phyloP scores from a whole-genome alignment of 768 basidiomycete species.

The Trametes cubensis region DNA sequence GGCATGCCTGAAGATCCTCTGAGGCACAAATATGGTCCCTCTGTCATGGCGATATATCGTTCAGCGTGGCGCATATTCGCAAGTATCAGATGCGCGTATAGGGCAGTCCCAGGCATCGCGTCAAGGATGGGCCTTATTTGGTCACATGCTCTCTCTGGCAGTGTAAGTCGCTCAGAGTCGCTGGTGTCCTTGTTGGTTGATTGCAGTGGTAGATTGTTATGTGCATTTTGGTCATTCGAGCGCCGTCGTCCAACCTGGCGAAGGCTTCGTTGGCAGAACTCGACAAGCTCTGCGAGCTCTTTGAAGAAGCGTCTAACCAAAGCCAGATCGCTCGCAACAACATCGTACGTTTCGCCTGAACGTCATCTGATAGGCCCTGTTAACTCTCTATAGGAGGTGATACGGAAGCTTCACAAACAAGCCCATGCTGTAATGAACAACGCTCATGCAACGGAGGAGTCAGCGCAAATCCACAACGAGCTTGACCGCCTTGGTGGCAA shows the following conservation, averaged over 20 bases:
- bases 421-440: slow-evolving; percentile 35
- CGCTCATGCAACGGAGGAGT: slow-evolving; percentile 14
- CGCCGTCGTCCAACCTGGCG: slow-evolving; percentile 41
- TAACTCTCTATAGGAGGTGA: slow-evolving; percentile 29
- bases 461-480: slow-evolving; percentile 26
- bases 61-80: slow-evolving; percentile 69
- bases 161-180: slow-evolving; percentile 45
- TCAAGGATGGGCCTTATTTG: slow-evolving; percentile 56
- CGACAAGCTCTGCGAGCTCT: slow-evolving; percentile 36
- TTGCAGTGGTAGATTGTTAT: slow-evolving; percentile 44
- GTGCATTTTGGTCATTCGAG: slow-evolving; percentile 41
- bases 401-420: slow-evolving; percentile 35
- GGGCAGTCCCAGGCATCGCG: slow-evolving; percentile 43
- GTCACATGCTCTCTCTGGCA: slow-evolving; percentile 67
- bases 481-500: slow-evolving; percentile 39
- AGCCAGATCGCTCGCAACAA: slow-evolving; percentile 34
- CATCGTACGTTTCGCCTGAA: slow-evolving; percentile 21
- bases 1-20: slow-evolving; percentile 60
- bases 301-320: slow-evolving; percentile 31
- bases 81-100: slow-evolving; percentile 48
- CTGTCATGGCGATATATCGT: slow-evolving; percentile 72
- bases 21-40: slow-evolving; percentile 65
- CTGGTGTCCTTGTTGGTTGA: background rate
- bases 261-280: slow-evolving; percentile 40
- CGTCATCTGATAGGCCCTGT: background rate